Evolutionary conservation across 768 basidiomycete genomes (phyloP), one percentile per base, ranked within the genome.

Genomic region (Termitomyces sp.): DNA sequence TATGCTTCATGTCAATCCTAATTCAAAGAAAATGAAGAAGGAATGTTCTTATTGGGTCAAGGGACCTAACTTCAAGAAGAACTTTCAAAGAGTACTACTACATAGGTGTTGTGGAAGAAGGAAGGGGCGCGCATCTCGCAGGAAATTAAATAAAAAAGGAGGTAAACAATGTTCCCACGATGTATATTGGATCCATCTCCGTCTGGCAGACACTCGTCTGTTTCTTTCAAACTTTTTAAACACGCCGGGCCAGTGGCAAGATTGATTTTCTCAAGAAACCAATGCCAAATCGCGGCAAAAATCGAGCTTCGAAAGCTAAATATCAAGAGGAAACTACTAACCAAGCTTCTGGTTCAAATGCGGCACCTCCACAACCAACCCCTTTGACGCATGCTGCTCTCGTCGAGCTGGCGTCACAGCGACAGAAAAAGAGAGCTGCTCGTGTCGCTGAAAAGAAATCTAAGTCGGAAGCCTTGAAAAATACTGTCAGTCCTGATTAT

Each of bases 201-300:
- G 20, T 11, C 18, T 31, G 16, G 35, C 2, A 15, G 41, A 18
- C 29, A n/a, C 31, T 51, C 9, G 27, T 11, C 38, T 44, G 22
- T 16, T 31, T 50, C 18, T 31, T 41, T 16, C 10, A 51, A 49
- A 23, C 13, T 32, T 36, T 16, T 48, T 11, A 0, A 36, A 7
- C 16, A 5, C 47, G 16, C 23, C n/a, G 1, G 16, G 7, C 11
- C 36, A n/a, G 16, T 49, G 48, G 11, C 48, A 38, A 36, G 27
- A 38, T 36, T 33, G 6, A 39, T 20, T 12, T 41, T 1, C 39
- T 35, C 20, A 33, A 33, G 13, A 39, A 45, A 27, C 27, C 32
- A 9, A 58, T 58, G 57, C 45, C 57, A 3, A 52, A 32, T 52
- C 57, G 47, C 11, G 35, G 40, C 16, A 52, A 52, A 23, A 52